A percentile compares a stretch with the other conserved stretches of the same genome.
These are phyloP conservation scores for Crithidia fasciculata DNA, from an alignment of 208 protist genomes.

Conservation along the genomic window DNA sequence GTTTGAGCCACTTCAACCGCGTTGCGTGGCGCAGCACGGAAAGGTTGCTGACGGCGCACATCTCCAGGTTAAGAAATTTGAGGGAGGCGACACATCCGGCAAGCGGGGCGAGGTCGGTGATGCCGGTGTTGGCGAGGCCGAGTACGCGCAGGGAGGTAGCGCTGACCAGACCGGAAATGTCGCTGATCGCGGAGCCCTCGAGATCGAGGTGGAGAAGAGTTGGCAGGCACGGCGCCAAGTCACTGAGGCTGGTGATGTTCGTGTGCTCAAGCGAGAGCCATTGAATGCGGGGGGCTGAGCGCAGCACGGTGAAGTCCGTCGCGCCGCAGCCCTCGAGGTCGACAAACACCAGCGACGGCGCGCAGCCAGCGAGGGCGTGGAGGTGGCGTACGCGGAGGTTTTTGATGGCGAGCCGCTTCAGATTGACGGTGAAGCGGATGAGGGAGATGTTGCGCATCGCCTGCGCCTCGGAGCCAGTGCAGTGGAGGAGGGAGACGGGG, in stretches of 20 bases:
- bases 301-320: not conserved
- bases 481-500: not conserved
- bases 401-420: not conserved
- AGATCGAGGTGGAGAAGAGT: not conserved
- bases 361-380: not conserved
- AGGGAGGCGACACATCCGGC: not conserved
- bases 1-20: not conserved
- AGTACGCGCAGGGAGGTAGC: not conserved
- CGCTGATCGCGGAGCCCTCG: not conserved
- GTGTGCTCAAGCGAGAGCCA: conserved; percentile 2
- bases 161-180: not conserved
- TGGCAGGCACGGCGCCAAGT: conserved; percentile 1
- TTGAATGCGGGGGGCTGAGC: not conserved
- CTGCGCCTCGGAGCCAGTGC: not conserved
- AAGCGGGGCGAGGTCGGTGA: not conserved
- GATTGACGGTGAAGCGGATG: not conserved
- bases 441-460: not conserved
- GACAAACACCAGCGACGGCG: not conserved
- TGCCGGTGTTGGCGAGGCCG: not conserved
- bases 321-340: conserved; percentile 2
- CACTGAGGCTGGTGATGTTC: not conserved
- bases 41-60: not conserved
- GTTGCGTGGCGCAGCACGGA: not conserved
- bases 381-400: not conserved
- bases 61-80: not conserved